Evolutionary conservation across 345 rosid species (phyloP).

Genomic region (Stellera chamaejasme): DNA sequence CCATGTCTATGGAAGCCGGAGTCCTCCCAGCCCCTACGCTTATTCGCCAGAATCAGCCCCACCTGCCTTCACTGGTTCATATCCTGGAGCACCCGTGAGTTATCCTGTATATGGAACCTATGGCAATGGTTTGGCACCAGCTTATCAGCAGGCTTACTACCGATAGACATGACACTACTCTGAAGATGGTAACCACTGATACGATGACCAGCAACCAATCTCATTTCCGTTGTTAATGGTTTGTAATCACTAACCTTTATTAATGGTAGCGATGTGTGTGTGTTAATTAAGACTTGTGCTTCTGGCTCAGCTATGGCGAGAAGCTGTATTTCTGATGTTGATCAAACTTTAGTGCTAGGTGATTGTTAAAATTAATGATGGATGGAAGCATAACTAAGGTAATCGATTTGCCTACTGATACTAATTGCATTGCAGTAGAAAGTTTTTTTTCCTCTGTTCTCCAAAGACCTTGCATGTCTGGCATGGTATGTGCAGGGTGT

Average conservation of each 20-base stretch:
- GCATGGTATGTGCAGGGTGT: too few species aligned
- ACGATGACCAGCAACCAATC: slow-evolving; percentile 32
- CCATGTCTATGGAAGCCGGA: slow-evolving; percentile 46
- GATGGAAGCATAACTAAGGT: slow-evolving; percentile 26
- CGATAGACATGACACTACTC: slow-evolving; percentile 48
- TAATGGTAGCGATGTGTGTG: slow-evolving; percentile 55
- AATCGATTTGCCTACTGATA: too few species aligned
- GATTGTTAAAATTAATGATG: slow-evolving; percentile 44
- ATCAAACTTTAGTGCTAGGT: slow-evolving; percentile 47
- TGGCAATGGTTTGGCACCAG: slow-evolving; percentile 47
- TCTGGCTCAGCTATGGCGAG: slow-evolving; percentile 31
- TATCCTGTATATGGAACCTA: slow-evolving; percentile 56
- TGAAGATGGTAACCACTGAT: slow-evolving; percentile 75
- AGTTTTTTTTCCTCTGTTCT: neutral
- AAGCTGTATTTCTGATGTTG: slow-evolving; percentile 56
- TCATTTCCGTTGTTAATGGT: slow-evolving; percentile 39
- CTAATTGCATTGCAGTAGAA: slow-evolving; percentile 19
- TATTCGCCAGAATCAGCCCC: slow-evolving; percentile 59
- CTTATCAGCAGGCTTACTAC: slow-evolving; percentile 84
- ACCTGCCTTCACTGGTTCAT: slow-evolving; percentile 37
- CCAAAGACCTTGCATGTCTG: too few species aligned
- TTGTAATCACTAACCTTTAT: slow-evolving; percentile 69
- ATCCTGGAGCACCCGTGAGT: slow-evolving; percentile 52
- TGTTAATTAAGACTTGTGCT: slow-evolving; percentile 44
- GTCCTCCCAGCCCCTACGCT: slow-evolving; percentile 45